A percentile compares a stretch with the other conserved stretches of the same genome.
These are phyloP conservation scores for Claviceps humidiphila DNA, from an alignment of 2,329 filamentous ascomycete species.

Conservation along the genomic window DNA sequence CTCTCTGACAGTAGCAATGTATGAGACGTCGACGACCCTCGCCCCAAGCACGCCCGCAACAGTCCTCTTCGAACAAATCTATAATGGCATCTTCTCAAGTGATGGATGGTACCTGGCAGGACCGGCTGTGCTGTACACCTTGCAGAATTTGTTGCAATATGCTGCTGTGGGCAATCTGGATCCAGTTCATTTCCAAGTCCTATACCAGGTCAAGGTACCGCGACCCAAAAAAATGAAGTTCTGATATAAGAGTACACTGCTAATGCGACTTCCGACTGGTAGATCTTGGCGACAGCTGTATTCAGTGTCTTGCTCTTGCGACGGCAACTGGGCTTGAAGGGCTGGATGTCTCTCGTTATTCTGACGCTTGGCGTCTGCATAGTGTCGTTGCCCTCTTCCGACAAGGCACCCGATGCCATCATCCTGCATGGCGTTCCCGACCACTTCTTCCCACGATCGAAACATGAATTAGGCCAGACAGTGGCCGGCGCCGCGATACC, in stretches of 20 bases:
- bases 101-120: constrained; percentile 94
- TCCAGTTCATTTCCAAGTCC: constrained; percentile 82
- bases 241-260: too few species aligned
- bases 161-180: constrained; percentile 83
- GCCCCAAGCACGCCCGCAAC: constrained; percentile 70
- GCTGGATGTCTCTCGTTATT: constrained; percentile 69
- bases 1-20: constrained; percentile 73
- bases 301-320: constrained; percentile 73
- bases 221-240: background rate
- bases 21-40: constrained; percentile 68
- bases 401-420: constrained; percentile 41
- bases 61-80: constrained; percentile 67
- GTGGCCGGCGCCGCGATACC: constrained; percentile 11
- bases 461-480: constrained; percentile 58
- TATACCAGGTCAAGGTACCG: constrained; percentile 77
- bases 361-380: constrained; percentile 73
- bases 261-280: background rate
- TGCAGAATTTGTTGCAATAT: constrained; percentile 92
- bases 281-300: constrained; percentile 77
- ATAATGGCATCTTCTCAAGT: constrained; percentile 67
- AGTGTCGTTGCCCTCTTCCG: constrained; percentile 61
- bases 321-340: constrained; percentile 53
- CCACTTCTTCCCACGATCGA: constrained; percentile 63
- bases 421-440: constrained; percentile 50
- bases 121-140: constrained; percentile 74